Conservation (phyloP, 2,329 filamentous ascomycete species). For the Chaetomium globosum region DNA sequence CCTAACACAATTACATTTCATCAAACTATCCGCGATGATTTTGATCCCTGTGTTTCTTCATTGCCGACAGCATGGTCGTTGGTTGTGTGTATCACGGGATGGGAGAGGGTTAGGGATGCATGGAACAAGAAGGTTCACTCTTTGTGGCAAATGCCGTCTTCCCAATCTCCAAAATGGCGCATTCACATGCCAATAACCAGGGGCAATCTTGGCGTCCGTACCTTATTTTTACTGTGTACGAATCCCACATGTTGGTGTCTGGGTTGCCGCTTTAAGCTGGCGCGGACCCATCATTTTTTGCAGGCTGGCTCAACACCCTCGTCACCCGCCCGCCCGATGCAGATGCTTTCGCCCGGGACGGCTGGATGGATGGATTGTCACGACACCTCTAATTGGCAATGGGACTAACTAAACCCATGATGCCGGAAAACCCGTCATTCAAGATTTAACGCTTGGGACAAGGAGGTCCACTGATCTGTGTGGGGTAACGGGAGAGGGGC, state of each 20-base stretch:
- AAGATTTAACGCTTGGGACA: slow-evolving; percentile 20
- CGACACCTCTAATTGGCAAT: neutral
- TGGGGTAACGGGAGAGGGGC: neutral
- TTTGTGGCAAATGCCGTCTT: slow-evolving; percentile 3
- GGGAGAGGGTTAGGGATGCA: slow-evolving; percentile 17
- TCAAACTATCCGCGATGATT: no score
- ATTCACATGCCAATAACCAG: slow-evolving; percentile 24
- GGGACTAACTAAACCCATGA: slow-evolving; percentile 15
- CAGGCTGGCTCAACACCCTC: neutral
- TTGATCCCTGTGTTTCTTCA: no score
- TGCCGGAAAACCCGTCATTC: slow-evolving; percentile 25
- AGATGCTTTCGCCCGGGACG: slow-evolving; percentile 2
- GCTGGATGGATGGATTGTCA: neutral
- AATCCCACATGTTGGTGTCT: neutral
- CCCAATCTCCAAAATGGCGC: slow-evolving; percentile 18
- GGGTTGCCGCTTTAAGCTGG: slow-evolving; percentile 15
- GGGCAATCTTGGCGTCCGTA: slow-evolving; percentile 17
- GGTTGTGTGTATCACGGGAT: neutral
- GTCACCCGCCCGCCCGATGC: slow-evolving; percentile 24
- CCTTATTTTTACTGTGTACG: slow-evolving; percentile 22
- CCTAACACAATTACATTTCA: no score
- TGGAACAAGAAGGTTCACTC: neutral
- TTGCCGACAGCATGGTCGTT: no score
- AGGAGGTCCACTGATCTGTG: slow-evolving; percentile 4
- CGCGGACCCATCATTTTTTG: neutral